Conservation (phyloP, 2,329 filamentous ascomycete genomes). For the Teratosphaeria pseudoeucalypti region DNA sequence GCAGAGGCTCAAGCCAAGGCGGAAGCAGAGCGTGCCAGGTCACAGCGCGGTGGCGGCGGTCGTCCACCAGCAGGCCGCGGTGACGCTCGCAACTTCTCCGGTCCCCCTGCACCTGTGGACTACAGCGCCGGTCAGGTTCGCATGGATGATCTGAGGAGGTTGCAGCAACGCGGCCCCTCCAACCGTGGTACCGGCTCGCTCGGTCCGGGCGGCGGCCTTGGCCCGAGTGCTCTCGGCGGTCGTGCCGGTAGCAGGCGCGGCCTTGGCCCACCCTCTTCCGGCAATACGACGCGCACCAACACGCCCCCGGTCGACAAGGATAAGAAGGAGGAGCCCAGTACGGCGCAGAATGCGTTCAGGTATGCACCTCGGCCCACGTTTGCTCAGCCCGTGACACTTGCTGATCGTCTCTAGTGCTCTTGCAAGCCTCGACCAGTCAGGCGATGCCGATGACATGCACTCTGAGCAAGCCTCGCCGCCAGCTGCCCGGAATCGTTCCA, state of each 20-base stretch:
- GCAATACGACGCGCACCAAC: conserved; percentile 75
- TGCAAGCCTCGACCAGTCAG: conserved; percentile 46
- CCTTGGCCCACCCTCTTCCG: conserved; percentile 43
- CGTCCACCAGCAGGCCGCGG: conserved; percentile 69
- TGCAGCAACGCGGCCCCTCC: conserved; percentile 55
- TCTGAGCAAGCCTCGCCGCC: conserved; percentile 24
- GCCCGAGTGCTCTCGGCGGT: conserved; percentile 49
- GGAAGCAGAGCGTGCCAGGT: conserved; percentile 49
- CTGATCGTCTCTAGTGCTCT: conserved; percentile 38
- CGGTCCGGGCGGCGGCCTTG: conserved; percentile 49
- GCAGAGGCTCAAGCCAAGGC: conserved; percentile 70
- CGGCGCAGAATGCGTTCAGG: conserved; percentile 82
- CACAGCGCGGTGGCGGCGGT: conserved; percentile 56
- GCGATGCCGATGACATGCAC: conserved; percentile 48
- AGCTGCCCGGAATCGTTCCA: conserved; percentile 19
- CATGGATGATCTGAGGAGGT: conserved; percentile 80
- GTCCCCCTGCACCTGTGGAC: conserved; percentile 54
- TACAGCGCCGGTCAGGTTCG: conserved; percentile 70
- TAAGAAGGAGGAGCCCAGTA: conserved; percentile 54
- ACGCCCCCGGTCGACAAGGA: conserved; percentile 64
- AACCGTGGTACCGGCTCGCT: conserved; percentile 51
- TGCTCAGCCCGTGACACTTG: conserved; percentile 11
- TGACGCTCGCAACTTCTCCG: conserved; percentile 75
- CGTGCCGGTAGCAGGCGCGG: conserved; percentile 70
- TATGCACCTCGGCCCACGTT: conserved; percentile 40